Evolutionary conservation across 768 basidiomycete species (phyloP).

Genomic region (Rhodotorula diobovata): DNA sequence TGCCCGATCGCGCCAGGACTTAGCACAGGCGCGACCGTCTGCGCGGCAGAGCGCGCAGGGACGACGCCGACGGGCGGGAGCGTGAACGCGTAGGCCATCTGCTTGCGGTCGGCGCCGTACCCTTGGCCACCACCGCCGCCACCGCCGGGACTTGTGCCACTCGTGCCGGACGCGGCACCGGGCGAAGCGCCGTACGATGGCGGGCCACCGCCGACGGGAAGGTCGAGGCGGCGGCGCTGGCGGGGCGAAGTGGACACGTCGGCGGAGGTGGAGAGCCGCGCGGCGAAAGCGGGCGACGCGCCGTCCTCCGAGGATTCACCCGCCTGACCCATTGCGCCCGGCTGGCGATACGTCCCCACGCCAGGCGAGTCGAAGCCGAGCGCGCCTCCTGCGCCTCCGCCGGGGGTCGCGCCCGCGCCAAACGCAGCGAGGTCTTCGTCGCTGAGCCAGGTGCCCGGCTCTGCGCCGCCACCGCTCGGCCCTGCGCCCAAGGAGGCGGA

Average conservation of each 20-base stretch:
- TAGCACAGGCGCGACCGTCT: background rate
- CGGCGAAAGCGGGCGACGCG: background rate
- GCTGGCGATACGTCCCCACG: background rate
- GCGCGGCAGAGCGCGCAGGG: background rate
- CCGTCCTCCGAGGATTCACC: constrained; percentile 11
- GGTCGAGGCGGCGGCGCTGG: constrained; percentile 39
- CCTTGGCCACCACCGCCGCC: background rate
- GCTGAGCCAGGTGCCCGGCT: constrained; percentile 11
- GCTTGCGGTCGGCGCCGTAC: constrained; percentile 15
- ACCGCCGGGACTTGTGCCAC: background rate
- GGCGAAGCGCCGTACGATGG: background rate
- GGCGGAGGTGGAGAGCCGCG: background rate
- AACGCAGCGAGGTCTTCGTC: constrained; percentile 21
- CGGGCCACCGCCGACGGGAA: background rate
- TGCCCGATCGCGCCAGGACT: constrained; percentile 21
- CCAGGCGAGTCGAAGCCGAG: background rate
- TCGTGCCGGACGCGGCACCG: background rate
- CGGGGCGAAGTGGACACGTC: constrained; percentile 32
- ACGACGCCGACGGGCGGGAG: constrained; percentile 6
- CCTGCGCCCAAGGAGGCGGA: background rate
- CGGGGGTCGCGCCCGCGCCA: background rate
- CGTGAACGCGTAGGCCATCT: constrained; percentile 29
- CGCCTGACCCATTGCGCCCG: background rate
- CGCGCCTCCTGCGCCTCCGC: background rate
- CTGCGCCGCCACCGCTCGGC: background rate